A percentile compares a stretch with the other conserved stretches of the same genome.
Conservation (phyloP, 2,329 filamentous ascomycete genomes). For the Pyrenochaeta sp. region DNA sequence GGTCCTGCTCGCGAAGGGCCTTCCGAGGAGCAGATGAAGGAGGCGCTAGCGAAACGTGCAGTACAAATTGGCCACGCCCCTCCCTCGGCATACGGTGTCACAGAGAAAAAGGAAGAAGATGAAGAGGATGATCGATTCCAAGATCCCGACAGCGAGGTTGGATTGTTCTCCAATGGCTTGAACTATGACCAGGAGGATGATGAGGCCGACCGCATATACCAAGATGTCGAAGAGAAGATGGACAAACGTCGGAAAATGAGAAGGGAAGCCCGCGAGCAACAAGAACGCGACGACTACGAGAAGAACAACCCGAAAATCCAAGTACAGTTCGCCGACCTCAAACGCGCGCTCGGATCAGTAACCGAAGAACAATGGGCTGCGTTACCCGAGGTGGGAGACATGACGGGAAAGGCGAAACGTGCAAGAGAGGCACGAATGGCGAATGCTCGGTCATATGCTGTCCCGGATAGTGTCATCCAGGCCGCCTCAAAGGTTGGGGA, state of each 20-base stretch:
- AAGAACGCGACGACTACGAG: constrained; percentile 94
- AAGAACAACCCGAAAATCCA: constrained; percentile 97
- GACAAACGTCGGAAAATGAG: constrained; percentile 83
- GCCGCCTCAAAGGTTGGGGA: constrained; percentile 82
- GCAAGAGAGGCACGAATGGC: constrained; percentile 80
- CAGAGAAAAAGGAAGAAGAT: constrained; percentile 73
- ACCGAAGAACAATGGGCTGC: constrained; percentile 97
- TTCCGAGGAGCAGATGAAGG: constrained; percentile 97
- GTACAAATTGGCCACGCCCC: constrained; percentile 78
- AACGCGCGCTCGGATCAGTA: constrained; percentile 85
- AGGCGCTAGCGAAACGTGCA: constrained; percentile 92
- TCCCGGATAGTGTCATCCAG: constrained; percentile 93
- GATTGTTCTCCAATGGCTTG: constrained; percentile 91
- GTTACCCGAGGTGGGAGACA: constrained; percentile 92
- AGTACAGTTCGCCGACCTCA: constrained; percentile 95
- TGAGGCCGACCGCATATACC: constrained; percentile 95
- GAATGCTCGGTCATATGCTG: constrained; percentile 80
- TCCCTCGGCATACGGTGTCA: constrained; percentile 75
- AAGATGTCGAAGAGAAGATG: constrained; percentile 97
- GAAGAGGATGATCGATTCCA: constrained; percentile 84
- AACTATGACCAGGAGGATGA: constrained; percentile 95
- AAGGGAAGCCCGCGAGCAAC: constrained; percentile 91
- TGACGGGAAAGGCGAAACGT: constrained; percentile 92
- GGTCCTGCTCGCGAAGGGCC: constrained; percentile 94
- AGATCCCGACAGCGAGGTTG: constrained; percentile 96